phyloP scores from a whole-genome alignment of 2,329 filamentous ascomycete genomes.

The Sarocladium brachiariae region DNA sequence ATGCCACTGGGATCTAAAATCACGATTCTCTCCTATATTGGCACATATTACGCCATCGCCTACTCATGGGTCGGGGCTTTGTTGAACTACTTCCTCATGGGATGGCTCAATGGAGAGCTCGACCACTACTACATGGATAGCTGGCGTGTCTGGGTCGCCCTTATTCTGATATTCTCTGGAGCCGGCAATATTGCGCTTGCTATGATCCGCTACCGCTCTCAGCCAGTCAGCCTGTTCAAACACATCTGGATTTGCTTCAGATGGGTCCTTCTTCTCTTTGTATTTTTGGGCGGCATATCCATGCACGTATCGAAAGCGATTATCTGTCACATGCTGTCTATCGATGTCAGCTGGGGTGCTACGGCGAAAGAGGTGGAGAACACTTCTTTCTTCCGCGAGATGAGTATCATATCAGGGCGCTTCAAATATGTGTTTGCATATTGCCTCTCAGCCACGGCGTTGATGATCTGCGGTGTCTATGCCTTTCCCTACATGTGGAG shows the following conservation, averaged over 20 bases:
- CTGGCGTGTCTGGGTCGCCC: neutral
- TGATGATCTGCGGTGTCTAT: neutral
- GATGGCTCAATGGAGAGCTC: neutral
- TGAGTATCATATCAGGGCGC: neutral
- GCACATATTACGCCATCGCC: constrained; percentile 37
- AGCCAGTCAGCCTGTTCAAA: neutral
- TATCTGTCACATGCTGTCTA: neutral
- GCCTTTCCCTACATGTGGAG: neutral
- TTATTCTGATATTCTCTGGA: neutral
- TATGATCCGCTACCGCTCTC: neutral
- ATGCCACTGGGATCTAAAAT: constrained; percentile 61
- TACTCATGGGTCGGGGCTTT: neutral
- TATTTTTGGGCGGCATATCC: neutral
- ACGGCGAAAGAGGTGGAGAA: neutral
- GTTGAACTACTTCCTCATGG: neutral
- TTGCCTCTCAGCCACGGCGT: neutral
- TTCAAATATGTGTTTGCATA: neutral
- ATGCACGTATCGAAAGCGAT: neutral
- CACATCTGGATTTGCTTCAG: neutral
- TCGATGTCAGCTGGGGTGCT: neutral
- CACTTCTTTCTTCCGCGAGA: neutral
- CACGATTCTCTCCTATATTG: constrained; percentile 64
- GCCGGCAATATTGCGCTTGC: neutral
- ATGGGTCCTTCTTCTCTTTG: neutral
- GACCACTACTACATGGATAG: neutral